Percentiles rank a stretch among this genome's conserved stretches.
Conservation (phyloP, 2,329 filamentous ascomycete species). For the Cladosporium sp. region DNA sequence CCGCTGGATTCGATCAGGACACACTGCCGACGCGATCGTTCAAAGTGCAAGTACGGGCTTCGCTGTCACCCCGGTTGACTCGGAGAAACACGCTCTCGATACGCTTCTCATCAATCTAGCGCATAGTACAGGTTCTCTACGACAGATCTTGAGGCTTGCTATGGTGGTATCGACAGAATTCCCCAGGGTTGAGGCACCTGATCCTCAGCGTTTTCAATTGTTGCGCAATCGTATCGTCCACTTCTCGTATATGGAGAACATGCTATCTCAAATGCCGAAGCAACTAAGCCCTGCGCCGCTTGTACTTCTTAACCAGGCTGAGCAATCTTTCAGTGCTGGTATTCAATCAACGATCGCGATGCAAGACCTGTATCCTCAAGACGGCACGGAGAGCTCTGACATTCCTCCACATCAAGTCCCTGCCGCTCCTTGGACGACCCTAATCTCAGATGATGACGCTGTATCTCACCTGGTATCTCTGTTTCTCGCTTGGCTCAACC, state of each 20-base stretch:
- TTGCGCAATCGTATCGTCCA: conserved; percentile 9
- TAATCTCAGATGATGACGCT: conserved; percentile 17
- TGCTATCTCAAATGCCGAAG: not conserved
- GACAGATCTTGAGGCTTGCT: conserved; percentile 17
- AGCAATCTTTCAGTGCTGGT: not conserved
- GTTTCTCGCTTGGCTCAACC: conserved; percentile 23
- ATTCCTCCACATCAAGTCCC: conserved; percentile 4
- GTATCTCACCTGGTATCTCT: conserved; percentile 22
- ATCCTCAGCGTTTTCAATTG: not conserved
- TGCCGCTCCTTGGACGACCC: conserved; percentile 17
- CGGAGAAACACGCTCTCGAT: not conserved
- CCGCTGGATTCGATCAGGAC: not conserved
- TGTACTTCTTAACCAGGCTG: too few relatives aligned
- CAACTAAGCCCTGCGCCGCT: not conserved
- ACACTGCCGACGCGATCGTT: not conserved
- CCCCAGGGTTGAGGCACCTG: too few relatives aligned
- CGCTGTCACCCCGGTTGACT: not conserved
- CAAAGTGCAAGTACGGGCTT: not conserved
- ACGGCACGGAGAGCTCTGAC: not conserved
- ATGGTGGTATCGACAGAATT: not conserved
- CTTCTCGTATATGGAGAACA: not conserved
- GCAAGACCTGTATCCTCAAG: not conserved
- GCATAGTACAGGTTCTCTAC: conserved; percentile 20
- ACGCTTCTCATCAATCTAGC: conserved; percentile 16
- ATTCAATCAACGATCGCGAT: not conserved